These are phyloP conservation scores for Cryptococcus wingfieldii DNA, from an alignment of 1,284 basidiomycete genomes.

Conservation along the genomic window DNA sequence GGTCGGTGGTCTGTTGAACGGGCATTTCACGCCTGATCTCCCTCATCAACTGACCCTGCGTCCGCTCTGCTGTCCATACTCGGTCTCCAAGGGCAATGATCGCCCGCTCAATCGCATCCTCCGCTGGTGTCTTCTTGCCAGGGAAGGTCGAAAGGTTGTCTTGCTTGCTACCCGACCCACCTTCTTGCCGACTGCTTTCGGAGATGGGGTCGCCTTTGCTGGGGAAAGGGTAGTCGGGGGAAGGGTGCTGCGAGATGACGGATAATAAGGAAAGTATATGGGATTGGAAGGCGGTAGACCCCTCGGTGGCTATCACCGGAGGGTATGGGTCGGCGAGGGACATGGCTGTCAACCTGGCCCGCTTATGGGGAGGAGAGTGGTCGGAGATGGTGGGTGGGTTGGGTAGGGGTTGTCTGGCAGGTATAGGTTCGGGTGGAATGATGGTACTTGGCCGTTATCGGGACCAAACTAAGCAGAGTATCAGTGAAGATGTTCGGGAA, in stretches of 20 bases:
- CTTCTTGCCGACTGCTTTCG: background rate
- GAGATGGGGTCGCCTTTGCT: conserved; percentile 3
- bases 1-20: conserved; percentile 4
- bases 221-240: conserved; percentile 38
- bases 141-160: conserved; percentile 11
- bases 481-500: background rate
- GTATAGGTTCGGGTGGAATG: background rate
- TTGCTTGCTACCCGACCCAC: background rate
- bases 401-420: background rate
- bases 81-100: conserved; percentile 37
- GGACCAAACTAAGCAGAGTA: too few relatives aligned
- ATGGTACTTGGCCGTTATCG: background rate
- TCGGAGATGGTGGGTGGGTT: conserved; percentile 3
- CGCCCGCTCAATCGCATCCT: conserved; percentile 39
- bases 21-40: background rate
- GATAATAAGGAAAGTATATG: conserved; percentile 38
- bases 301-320: conserved; percentile 17
- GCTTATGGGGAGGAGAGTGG: conserved; percentile 3
- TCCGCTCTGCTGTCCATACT: conserved; percentile 22
- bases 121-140: conserved; percentile 24
- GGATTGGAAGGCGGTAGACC: conserved; percentile 30
- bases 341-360: conserved; percentile 7
- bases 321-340: conserved; percentile 10
- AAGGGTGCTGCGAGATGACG: conserved; percentile 31
- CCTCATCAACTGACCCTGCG: conserved; percentile 6